Percentiles rank a stretch among this genome's conserved stretches.
These are phyloP conservation scores for Balakata baccata DNA, from an alignment of 345 rosid species.

Conservation along the genomic window DNA sequence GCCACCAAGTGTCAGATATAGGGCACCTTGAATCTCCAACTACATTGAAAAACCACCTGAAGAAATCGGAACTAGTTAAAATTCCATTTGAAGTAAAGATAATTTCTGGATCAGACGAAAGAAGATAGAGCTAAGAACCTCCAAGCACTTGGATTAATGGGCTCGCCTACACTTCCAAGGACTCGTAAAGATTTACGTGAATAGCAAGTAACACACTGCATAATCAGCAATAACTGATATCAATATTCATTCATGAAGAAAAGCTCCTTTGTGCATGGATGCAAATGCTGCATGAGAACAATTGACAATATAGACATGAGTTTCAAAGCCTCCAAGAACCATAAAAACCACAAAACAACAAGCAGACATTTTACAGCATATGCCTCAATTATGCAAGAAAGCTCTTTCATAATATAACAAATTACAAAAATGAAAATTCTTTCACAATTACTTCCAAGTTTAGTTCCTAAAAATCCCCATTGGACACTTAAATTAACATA, in stretches of 20 bases:
- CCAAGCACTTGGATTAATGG: slow-evolving; percentile 99
- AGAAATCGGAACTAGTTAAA: slow-evolving; percentile 17
- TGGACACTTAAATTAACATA: neutral
- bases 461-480: slow-evolving; percentile 10
- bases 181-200: slow-evolving; percentile 91
- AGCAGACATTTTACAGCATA: neutral
- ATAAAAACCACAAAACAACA: neutral
- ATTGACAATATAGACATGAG: neutral
- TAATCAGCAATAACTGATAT: slow-evolving; percentile 24
- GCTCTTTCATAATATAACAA: slow-evolving; percentile 2
- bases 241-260: slow-evolving; percentile 8
- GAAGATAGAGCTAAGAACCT: slow-evolving; percentile 47
- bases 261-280: neutral
- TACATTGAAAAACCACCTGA: slow-evolving; percentile 91
- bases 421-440: slow-evolving; percentile 1
- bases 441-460: slow-evolving; percentile 10
- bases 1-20: slow-evolving; percentile 99
- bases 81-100: neutral
- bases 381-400: neutral
- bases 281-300: neutral
- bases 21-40: slow-evolving; percentile 92
- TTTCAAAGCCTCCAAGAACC: neutral
- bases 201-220: slow-evolving; percentile 74
- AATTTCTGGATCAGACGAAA: slow-evolving; percentile 17
- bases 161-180: slow-evolving; percentile 99